Evolutionary conservation across 176 grass and related monocot species (phyloP).

Genomic region (Eragrostis nindensis): DNA sequence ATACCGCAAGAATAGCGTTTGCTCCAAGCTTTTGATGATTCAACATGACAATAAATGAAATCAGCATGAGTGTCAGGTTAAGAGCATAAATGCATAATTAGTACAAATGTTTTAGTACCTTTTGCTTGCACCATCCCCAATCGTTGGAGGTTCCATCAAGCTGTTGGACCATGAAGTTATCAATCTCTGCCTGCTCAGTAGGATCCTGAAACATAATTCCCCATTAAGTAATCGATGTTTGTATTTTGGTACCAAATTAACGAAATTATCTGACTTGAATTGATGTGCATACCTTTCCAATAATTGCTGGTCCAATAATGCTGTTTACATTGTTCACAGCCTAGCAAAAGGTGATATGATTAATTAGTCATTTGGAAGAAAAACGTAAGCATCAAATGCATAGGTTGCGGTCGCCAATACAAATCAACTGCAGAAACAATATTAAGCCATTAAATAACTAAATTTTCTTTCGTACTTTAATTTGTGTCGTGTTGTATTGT

Average conservation of each 20-base stretch:
- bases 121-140: slow-evolving; percentile 98
- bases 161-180: slow-evolving; percentile 93
- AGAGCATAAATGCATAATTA: not conserved
- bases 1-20: slow-evolving; percentile 92
- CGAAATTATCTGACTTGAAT: not conserved
- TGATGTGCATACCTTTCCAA: slow-evolving; percentile 65
- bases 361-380: not conserved
- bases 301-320: slow-evolving; percentile 77
- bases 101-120: slow-evolving; percentile 37
- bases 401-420: not conserved
- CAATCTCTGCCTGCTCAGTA: slow-evolving; percentile 69
- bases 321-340: slow-evolving; percentile 82
- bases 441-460: not conserved
- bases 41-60: not conserved
- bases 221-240: not conserved
- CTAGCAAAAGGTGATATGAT: slow-evolving; percentile 36
- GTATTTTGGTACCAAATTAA: not conserved
- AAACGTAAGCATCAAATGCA: not conserved
- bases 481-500: not conserved
- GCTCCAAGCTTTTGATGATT: slow-evolving; percentile 68
- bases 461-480: not conserved
- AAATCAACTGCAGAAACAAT: not conserved
- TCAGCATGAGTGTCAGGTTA: not conserved
- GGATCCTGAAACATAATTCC: slow-evolving; percentile 57
- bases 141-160: slow-evolving; percentile 93